Evolutionary conservation across 768 basidiomycete species (phyloP).

Genomic region (Omphalotus guepiniiformis): DNA sequence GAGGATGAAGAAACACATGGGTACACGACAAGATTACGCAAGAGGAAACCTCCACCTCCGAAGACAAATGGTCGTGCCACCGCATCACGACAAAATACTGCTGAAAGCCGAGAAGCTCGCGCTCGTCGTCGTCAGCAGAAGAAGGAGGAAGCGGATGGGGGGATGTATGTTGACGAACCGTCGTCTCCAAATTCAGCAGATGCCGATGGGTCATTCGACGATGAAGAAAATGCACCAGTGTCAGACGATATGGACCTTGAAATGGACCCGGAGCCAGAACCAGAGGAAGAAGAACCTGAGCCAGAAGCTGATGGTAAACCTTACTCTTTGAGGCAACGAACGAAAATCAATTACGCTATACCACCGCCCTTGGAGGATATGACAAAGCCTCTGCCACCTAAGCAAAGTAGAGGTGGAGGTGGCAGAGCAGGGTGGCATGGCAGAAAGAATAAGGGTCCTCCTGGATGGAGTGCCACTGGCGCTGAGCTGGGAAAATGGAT

Average conservation of each 20-base stretch:
- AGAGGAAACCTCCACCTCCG: not conserved
- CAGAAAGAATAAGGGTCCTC: constrained; percentile 38
- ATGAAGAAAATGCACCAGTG: constrained; percentile 36
- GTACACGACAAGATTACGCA: not conserved
- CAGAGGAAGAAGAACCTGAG: constrained; percentile 37
- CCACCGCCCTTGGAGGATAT: constrained; percentile 79
- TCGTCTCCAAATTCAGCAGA: constrained; percentile 48
- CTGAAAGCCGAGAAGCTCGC: not conserved
- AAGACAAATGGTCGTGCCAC: not conserved
- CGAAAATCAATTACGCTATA: constrained; percentile 74
- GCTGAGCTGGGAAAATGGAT: constrained; percentile 77
- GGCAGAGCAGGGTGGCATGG: constrained; percentile 29
- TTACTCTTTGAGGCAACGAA: constrained; percentile 64
- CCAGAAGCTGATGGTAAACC: constrained; percentile 52
- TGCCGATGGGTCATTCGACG: constrained; percentile 55
- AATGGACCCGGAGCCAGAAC: constrained; percentile 30
- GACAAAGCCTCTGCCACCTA: constrained; percentile 42
- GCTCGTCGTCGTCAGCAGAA: constrained; percentile 1
- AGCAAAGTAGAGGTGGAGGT: constrained; percentile 25
- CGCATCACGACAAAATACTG: not conserved
- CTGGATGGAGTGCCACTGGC: constrained; percentile 77
- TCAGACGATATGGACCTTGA: constrained; percentile 39
- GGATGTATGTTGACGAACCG: constrained; percentile 42
- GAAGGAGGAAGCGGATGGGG: constrained; percentile 46
- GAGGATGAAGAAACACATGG: not conserved